A percentile compares a stretch with the other conserved stretches of the same genome.
Conservation (phyloP, 2,329 filamentous ascomycete species). For the Verticillium zaregamsianum region DNA sequence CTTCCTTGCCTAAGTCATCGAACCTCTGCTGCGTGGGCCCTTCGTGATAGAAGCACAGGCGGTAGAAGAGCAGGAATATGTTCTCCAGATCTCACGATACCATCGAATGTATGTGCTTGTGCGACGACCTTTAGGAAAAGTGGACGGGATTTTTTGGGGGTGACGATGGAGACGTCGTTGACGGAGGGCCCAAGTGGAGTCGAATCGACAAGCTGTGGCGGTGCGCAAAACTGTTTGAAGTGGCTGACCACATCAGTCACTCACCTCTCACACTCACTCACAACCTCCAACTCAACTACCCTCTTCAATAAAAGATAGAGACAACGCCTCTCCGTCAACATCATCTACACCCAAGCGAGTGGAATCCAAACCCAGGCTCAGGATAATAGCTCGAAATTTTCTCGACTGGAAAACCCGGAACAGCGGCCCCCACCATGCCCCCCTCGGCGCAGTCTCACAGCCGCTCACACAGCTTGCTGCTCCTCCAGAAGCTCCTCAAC, state of each 20-base stretch:
- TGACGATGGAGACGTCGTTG: background rate
- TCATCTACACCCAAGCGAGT: no score
- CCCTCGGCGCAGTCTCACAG: constrained; percentile 59
- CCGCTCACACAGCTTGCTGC: constrained; percentile 76
- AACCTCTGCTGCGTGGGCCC: no score
- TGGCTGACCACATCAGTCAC: background rate
- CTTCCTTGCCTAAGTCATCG: no score
- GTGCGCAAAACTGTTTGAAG: background rate
- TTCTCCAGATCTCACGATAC: no score
- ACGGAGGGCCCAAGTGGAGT: background rate
- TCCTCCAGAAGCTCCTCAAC: constrained; percentile 78
- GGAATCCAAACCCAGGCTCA: no score
- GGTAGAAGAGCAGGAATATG: no score
- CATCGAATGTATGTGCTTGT: no score
- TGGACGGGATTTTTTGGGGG: background rate
- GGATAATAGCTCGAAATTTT: no score
- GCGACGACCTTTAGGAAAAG: no score
- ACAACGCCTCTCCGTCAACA: no score
- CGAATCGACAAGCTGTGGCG: background rate
- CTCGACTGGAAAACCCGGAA: background rate
- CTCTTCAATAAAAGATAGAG: no score
- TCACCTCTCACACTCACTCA: background rate
- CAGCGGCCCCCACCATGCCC: constrained; percentile 38
- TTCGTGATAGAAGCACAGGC: no score
- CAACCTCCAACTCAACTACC: background rate